Percentiles rank a stretch among this genome's conserved stretches.
These are phyloP conservation scores for Jaapia argillacea DNA, from an alignment of 768 basidiomycete species.

Conservation along the genomic window DNA sequence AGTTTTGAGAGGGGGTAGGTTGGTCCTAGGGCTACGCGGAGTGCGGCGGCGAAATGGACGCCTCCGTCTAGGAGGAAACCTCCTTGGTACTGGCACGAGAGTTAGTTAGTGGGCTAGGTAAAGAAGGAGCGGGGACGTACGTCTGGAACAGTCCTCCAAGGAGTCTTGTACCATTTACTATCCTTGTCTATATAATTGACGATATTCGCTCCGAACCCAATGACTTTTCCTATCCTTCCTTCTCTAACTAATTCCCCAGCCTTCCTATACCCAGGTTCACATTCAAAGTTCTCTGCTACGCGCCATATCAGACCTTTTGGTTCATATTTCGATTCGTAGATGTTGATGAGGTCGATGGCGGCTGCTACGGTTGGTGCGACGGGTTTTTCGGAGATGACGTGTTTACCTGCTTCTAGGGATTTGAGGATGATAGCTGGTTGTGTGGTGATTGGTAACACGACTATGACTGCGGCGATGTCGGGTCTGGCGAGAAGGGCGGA, in stretches of 20 bases:
- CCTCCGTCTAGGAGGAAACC: conserved; percentile 82
- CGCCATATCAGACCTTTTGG: conserved; percentile 68
- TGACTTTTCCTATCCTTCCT: conserved; percentile 65
- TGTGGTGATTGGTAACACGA: conserved; percentile 66
- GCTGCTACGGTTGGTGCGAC: conserved; percentile 59
- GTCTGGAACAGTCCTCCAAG: conserved; percentile 78
- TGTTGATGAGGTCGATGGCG: conserved; percentile 54
- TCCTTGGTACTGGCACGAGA: conserved; percentile 51
- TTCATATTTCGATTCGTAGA: conserved; percentile 56
- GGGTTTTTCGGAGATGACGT: conserved; percentile 86
- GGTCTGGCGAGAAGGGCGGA: conserved; percentile 53
- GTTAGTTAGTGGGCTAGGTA: conserved; percentile 1
- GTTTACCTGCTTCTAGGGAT: conserved; percentile 68
- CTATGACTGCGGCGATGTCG: conserved; percentile 65
- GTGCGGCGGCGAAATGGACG: conserved; percentile 60
- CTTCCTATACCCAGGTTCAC: conserved; percentile 45
- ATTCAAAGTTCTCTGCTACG: conserved; percentile 72
- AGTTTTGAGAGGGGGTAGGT: conserved; percentile 42
- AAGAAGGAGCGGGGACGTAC: conserved; percentile 28
- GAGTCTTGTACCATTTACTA: conserved; percentile 71
- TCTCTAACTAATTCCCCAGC: conserved; percentile 38
- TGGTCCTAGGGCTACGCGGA: conserved; percentile 41
- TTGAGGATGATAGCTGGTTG: conserved; percentile 63
- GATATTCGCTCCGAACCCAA: conserved; percentile 50
- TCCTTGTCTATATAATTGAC: conserved; percentile 47